phyloP scores from a whole-genome alignment of 2,329 filamentous ascomycete genomes.

The Aspergillus sp. region DNA sequence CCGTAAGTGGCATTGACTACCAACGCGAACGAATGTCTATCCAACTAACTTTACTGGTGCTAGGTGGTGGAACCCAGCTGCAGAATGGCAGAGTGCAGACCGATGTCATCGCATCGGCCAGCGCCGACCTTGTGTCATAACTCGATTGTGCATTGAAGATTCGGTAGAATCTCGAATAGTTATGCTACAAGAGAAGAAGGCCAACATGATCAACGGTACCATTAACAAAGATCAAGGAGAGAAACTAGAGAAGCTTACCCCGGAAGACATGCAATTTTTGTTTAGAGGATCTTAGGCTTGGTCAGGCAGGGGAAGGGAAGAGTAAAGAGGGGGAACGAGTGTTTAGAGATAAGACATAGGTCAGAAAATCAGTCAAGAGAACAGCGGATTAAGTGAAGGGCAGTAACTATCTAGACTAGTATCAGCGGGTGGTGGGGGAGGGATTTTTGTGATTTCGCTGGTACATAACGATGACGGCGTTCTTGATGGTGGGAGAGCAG shows the following conservation, averaged over 20 bases:
- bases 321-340: not conserved
- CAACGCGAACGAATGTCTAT: not conserved
- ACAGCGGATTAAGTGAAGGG: too few species aligned
- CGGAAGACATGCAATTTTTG: constrained; percentile 92
- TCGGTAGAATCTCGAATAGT: constrained; percentile 97
- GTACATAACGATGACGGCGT: too few species aligned
- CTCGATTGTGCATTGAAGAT: constrained; percentile 92
- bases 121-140: constrained; percentile 89
- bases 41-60: constrained; percentile 24
- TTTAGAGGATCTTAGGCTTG: constrained; percentile 70
- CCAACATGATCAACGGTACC: constrained; percentile 94
- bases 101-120: constrained; percentile 94
- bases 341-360: too few species aligned
- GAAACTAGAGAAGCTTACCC: constrained; percentile 86
- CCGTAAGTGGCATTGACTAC: constrained; percentile 64
- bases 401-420: too few species aligned
- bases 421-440: too few species aligned
- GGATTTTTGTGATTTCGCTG: too few species aligned
- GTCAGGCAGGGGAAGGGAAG: not conserved
- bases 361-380: too few species aligned
- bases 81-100: constrained; percentile 97
- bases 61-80: constrained; percentile 99
- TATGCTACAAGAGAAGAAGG: constrained; percentile 96
- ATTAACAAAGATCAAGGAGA: constrained; percentile 85
- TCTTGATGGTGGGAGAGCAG: not conserved